Evolutionary conservation across 495 filamentous ascomycete genomes (phyloP), one percentile per base, ranked within the genome.

Genomic region (Glutinoglossum americanum): DNA sequence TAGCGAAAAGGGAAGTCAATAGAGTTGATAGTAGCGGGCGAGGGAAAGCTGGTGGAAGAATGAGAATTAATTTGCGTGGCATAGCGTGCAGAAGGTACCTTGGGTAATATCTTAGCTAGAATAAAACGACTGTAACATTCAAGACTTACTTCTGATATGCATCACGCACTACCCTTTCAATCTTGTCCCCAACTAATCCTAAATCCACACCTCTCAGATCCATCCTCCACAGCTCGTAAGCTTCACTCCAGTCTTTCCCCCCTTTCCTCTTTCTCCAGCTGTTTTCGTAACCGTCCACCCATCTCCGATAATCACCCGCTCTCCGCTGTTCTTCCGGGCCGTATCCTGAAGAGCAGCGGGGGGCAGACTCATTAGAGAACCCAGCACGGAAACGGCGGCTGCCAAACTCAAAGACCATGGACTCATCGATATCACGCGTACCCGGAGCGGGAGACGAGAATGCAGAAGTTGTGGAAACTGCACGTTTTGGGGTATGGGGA

Each of bases 361-460:
- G 90, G 9, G 74, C 64, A 13, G 78, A 73, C 65, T 92, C 87
- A 48, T 87, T 87, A 28, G 87, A 83, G 64, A 94, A 90, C 3
- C 92, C 92, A 19, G 84, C 82, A 33, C 84, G 81, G 11, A 98
- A 64, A 70, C 80, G 84, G 53, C 89, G 75, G 5, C 82, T 74
- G 4, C 88, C 89, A 60, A 97, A 70, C 64, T 96, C 89, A 48
- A 95, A 73, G 51, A 98, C 74, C 13, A 96, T 64, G 7, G 78
- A 70, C 61, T 96, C 89, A 64, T 96, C 92, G 64, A 94, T 84
- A 57, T 78, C 78, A 41, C 89, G 85, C 49, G 84, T 80, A 55
- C 81, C 78, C n/a, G n/a, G n/a, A 45, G 76, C 71, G 0, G 86
- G 83, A 0, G 86, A 87, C 9, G 81, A 81, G 62, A 82, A 87